phyloP scores from a whole-genome alignment of 495 filamentous ascomycete species.

The Aspergillus coremiiformis region DNA sequence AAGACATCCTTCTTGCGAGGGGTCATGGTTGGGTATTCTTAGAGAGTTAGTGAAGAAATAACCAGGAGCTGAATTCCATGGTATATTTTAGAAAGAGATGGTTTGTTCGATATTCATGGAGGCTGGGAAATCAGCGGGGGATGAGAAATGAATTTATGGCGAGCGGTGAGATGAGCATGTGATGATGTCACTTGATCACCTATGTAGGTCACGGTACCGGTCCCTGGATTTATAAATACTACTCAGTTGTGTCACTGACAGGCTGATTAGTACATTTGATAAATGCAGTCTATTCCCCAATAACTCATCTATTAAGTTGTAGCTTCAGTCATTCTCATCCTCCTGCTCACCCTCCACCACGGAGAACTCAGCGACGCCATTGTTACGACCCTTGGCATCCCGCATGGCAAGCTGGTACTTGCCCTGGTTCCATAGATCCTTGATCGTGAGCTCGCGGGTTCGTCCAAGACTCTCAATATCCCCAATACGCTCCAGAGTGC shows the following conservation, averaged over 20 bases:
- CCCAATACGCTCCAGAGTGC: slow-evolving; percentile 72
- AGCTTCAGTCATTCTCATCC: slow-evolving; percentile 18
- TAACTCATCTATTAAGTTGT: not conserved
- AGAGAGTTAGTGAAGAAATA: not conserved
- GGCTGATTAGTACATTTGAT: not conserved
- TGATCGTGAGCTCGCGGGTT: slow-evolving; percentile 86
- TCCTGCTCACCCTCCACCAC: slow-evolving; percentile 28
- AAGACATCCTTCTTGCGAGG: slow-evolving; percentile 16
- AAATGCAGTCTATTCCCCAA: not conserved
- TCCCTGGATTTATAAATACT: not conserved
- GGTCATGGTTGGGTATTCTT: slow-evolving; percentile 8
- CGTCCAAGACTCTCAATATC: slow-evolving; percentile 90
- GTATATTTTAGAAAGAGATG: not conserved
- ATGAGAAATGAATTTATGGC: slow-evolving; percentile 10
- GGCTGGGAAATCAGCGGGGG: slow-evolving; percentile 10
- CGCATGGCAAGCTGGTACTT: slow-evolving; percentile 64
- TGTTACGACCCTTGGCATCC: slow-evolving; percentile 45
- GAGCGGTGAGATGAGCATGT: slow-evolving; percentile 29
- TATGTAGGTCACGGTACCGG: not conserved
- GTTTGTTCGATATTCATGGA: not conserved
- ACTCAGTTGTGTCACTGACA: not conserved
- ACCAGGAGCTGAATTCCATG: not conserved
- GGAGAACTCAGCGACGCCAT: slow-evolving; percentile 39
- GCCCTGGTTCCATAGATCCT: slow-evolving; percentile 68
- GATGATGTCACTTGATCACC: slow-evolving; percentile 34